Percentiles rank a stretch among this genome's conserved stretches.
These are phyloP conservation scores for Chalaropsis thielavioides DNA, from an alignment of 2,329 filamentous ascomycete species.

Conservation along the genomic window DNA sequence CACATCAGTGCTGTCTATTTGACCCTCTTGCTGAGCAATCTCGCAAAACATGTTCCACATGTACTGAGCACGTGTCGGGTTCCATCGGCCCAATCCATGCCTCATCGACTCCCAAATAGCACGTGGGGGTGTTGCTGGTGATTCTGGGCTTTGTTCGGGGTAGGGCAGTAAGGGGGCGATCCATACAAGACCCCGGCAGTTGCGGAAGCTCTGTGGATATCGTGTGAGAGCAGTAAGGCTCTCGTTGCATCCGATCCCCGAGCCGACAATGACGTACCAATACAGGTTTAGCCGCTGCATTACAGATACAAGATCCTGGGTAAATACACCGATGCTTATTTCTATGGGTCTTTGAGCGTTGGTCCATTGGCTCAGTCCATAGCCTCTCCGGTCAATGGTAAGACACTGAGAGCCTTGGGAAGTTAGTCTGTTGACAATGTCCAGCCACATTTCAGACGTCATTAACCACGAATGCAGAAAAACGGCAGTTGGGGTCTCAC, in stretches of 20 bases:
- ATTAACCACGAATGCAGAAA: slow-evolving; percentile 10
- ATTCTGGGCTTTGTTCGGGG: neutral
- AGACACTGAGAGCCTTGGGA: neutral
- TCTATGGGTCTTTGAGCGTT: neutral
- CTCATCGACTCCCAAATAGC: slow-evolving; percentile 5
- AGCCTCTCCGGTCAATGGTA: slow-evolving; percentile 8
- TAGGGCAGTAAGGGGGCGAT: slow-evolving; percentile 4
- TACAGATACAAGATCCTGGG: neutral
- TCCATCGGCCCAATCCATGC: neutral
- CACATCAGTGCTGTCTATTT: neutral
- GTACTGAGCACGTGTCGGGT: neutral
- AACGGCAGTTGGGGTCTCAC: slow-evolving; percentile 4
- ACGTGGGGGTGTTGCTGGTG: neutral
- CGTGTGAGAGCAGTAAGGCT: neutral
- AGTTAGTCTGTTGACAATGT: neutral
- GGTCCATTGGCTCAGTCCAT: neutral
- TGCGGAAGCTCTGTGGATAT: neutral
- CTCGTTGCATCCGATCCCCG: slow-evolving; percentile 13
- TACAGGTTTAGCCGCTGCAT: neutral
- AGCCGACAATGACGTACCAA: slow-evolving; percentile 7
- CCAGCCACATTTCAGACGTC: slow-evolving; percentile 6
- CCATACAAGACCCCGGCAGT: slow-evolving; percentile 8
- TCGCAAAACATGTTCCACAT: slow-evolving; percentile 13
- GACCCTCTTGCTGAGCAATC: slow-evolving; percentile 7
- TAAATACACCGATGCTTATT: neutral